Conservation (phyloP, 2,329 filamentous ascomycete genomes). For the Trichoderma sp. region DNA sequence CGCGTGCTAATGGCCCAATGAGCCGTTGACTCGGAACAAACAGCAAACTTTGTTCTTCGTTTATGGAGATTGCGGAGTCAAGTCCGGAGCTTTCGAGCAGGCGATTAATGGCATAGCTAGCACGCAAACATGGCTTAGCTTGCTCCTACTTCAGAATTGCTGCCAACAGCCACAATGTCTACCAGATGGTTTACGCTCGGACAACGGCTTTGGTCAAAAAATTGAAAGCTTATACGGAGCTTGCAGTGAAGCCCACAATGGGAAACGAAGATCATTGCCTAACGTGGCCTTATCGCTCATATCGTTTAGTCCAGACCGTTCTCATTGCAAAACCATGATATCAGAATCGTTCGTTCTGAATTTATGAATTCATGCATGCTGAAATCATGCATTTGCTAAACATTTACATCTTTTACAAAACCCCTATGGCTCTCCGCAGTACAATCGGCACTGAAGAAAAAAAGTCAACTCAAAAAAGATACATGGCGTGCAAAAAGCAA, state of each 20-base stretch:
- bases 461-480: too few species aligned
- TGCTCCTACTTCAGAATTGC: background rate
- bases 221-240: conserved; percentile 9
- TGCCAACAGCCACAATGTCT: background rate
- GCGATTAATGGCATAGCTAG: background rate
- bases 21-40: background rate
- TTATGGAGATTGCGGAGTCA: background rate
- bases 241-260: conserved; percentile 18
- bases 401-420: background rate
- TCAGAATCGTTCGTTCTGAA: background rate
- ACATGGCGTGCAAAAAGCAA: background rate
- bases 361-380: background rate
- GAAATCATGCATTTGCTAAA: background rate
- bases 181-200: background rate
- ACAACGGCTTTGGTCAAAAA: background rate
- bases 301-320: background rate
- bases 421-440: background rate
- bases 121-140: background rate
- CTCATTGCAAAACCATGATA: background rate
- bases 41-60: background rate
- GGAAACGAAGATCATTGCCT: background rate
- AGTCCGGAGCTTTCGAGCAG: background rate
- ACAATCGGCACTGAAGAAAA: background rate
- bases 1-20: background rate
- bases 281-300: background rate